Percentiles rank a stretch among this genome's conserved stretches.
phyloP scores from a whole-genome alignment of 2,329 filamentous ascomycete genomes.

The Aurifilum marmelostoma region DNA sequence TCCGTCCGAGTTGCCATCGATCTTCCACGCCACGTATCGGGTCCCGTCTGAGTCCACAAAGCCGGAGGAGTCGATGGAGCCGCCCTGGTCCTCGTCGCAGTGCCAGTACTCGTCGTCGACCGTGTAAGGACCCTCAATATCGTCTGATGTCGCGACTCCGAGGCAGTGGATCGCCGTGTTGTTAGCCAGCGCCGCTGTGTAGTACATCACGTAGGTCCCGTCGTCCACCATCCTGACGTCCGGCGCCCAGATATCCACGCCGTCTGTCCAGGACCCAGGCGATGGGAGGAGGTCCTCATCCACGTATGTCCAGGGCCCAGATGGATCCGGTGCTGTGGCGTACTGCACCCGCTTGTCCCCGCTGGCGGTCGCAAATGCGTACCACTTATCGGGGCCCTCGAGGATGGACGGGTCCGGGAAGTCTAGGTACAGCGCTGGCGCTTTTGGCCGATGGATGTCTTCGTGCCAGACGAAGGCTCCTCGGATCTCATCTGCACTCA shows the following conservation, averaged over 20 bases:
- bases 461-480: constrained; percentile 16
- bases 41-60: constrained; percentile 59
- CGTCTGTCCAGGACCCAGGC: constrained; percentile 56
- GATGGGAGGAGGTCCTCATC: constrained; percentile 59
- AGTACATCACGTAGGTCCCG: constrained; percentile 65
- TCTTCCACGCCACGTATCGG: constrained; percentile 66
- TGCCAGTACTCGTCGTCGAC: constrained; percentile 52
- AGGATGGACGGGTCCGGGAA: constrained; percentile 61
- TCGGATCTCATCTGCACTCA: neutral
- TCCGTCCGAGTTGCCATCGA: constrained; percentile 63
- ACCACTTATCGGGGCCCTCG: constrained; percentile 53
- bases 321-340: constrained; percentile 52
- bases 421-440: constrained; percentile 37
- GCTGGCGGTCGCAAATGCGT: constrained; percentile 60
- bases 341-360: constrained; percentile 57
- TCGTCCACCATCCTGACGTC: constrained; percentile 55
- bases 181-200: constrained; percentile 51
- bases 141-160: constrained; percentile 55
- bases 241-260: constrained; percentile 62
- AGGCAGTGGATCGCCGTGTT: constrained; percentile 56
- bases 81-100: constrained; percentile 57
- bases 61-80: constrained; percentile 65
- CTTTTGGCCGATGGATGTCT: constrained; percentile 6
- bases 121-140: constrained; percentile 55
- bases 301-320: constrained; percentile 50